Percentiles rank a stretch among this genome's conserved stretches.
Conservation (phyloP, 768 basidiomycete genomes). For the Cytidiella melzeri region DNA sequence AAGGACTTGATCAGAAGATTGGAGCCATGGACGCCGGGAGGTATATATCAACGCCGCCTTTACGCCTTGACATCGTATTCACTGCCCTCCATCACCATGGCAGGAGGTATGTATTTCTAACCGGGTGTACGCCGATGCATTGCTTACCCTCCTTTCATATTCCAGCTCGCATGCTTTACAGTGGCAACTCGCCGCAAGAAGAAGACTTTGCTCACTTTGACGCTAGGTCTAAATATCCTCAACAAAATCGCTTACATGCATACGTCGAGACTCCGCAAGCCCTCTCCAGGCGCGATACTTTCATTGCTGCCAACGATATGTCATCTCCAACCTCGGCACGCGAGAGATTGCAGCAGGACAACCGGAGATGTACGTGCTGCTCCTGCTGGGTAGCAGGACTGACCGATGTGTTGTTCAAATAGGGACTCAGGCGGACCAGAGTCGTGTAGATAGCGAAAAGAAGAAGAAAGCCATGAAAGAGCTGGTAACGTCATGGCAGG, state of each 20-base stretch:
- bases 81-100: neutral
- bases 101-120: neutral
- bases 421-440: conserved; percentile 46
- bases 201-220: neutral
- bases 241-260: neutral
- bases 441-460: conserved; percentile 40
- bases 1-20: neutral
- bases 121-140: no score
- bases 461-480: conserved; percentile 41
- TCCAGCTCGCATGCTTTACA: neutral
- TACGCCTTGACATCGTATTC: no score
- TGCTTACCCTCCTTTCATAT: no score
- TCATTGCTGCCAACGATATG: neutral
- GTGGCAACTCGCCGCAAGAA: neutral
- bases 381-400: no score
- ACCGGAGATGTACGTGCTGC: neutral
- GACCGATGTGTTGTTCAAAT: no score
- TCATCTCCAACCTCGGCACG: neutral
- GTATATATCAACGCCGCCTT: no score
- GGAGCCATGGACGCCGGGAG: no score
- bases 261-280: neutral
- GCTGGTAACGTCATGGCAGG: conserved; percentile 55
- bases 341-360: no score
- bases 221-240: neutral
- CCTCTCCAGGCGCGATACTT: neutral